Evolutionary conservation across 257 asterid genomes (phyloP).

Genomic region (Asclepias syriaca): DNA sequence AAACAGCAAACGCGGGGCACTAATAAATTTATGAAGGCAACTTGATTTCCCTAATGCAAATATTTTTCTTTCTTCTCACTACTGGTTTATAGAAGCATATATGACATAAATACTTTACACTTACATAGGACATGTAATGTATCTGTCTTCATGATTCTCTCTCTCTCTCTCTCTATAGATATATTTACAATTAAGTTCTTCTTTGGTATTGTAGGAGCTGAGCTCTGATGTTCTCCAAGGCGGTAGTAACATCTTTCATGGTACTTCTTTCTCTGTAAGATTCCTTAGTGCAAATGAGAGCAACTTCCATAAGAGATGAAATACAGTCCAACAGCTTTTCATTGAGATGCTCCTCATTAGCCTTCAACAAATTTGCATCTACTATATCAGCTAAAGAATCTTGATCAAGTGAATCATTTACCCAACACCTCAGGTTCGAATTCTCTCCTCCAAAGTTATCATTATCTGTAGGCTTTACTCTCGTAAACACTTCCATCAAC

Average conservation of each 20-base stretch:
- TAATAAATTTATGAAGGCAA: background rate
- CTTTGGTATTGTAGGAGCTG: background rate
- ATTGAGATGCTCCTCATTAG: no score
- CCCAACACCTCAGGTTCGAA: background rate
- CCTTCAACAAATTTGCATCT: constrained; percentile 4
- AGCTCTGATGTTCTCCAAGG: background rate
- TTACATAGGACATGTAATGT: no score
- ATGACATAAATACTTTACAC: no score
- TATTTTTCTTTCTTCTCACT: background rate
- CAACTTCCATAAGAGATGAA: background rate
- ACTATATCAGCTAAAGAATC: background rate
- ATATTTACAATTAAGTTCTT: background rate
- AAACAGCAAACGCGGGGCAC: background rate
- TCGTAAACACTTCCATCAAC: constrained; percentile 3
- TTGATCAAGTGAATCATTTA: no score
- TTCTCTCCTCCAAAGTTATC: background rate
- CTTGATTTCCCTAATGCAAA: background rate
- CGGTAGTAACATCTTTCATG: background rate
- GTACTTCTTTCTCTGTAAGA: background rate
- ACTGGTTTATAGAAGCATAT: background rate
- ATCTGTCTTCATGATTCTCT: no score
- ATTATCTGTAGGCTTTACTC: background rate
- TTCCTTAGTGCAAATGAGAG: background rate
- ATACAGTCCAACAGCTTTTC: background rate
- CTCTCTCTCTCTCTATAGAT: no score